Evolutionary conservation across 208 protist genomes (phyloP).

Genomic region (Leishmania tarentolae): DNA sequence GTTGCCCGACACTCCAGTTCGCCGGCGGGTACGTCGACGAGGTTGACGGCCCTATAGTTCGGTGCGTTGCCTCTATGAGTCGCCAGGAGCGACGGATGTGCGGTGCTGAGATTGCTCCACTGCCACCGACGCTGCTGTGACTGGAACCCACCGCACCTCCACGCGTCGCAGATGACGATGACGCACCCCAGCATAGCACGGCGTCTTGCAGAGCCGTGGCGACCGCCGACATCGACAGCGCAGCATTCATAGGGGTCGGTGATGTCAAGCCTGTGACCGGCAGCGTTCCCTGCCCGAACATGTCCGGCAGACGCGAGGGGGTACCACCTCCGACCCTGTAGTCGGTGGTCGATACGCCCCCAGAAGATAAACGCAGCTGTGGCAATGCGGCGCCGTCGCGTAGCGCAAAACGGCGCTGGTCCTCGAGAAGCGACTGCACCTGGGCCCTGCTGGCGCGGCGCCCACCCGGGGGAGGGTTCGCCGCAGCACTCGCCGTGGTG

Average conservation of each 20-base stretch:
- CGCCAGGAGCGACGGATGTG: conserved; percentile 26
- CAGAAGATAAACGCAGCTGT: too few relatives aligned
- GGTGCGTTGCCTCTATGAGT: conserved; percentile 15
- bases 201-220: conserved; percentile 16
- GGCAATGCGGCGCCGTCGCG: background rate
- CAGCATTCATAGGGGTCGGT: background rate
- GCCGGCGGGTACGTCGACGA: background rate
- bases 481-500: background rate
- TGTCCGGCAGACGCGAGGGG: conserved; percentile 10
- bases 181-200: conserved; percentile 12
- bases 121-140: background rate
- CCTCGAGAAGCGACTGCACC: conserved; percentile 18
- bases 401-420: conserved; percentile 15
- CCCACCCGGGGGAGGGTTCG: background rate
- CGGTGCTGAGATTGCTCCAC: background rate
- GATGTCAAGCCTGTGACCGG: background rate
- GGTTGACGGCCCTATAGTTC: background rate
- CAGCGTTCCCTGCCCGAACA: conserved; percentile 9
- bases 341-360: background rate
- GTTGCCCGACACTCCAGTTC: conserved; percentile 16
- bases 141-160: background rate
- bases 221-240: conserved; percentile 1
- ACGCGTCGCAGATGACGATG: background rate
- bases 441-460: background rate
- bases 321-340: background rate